A percentile compares a stretch with the other conserved stretches of the same genome.
phyloP scores from a whole-genome alignment of 1,139 yeast species.

The Taiozyma sp. region DNA sequence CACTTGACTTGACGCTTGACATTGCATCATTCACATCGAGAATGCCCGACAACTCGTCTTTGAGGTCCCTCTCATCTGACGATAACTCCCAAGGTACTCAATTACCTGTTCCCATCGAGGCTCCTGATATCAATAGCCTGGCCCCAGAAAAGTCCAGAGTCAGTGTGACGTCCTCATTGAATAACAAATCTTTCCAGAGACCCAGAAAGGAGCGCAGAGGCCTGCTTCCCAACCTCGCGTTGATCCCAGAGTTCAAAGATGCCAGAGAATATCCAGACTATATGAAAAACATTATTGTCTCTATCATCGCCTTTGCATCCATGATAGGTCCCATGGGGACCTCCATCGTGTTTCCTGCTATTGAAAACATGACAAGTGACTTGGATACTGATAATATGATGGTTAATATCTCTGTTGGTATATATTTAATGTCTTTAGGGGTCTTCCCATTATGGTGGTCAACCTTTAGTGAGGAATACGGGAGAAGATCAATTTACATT shows the following conservation, averaged over 20 bases:
- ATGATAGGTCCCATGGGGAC: slow-evolving; percentile 92
- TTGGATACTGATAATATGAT: slow-evolving; percentile 52
- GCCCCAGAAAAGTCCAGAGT: slow-evolving; percentile 8
- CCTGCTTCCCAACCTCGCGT: slow-evolving; percentile 42
- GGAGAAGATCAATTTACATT: slow-evolving; percentile 71
- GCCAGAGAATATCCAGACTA: slow-evolving; percentile 56
- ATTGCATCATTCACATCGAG: not conserved
- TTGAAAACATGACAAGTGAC: slow-evolving; percentile 51
- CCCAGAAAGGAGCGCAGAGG: slow-evolving; percentile 38
- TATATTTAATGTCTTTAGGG: slow-evolving; percentile 69
- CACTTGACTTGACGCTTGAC: no score
- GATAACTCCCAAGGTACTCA: not conserved
- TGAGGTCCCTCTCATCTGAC: not conserved
- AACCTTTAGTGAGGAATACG: slow-evolving; percentile 67
- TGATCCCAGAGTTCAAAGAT: slow-evolving; percentile 71
- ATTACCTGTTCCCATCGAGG: not conserved
- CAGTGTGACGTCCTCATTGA: slow-evolving; percentile 20
- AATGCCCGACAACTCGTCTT: not conserved
- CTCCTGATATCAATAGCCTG: not conserved
- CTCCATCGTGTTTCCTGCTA: slow-evolving; percentile 77
- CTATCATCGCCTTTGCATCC: slow-evolving; percentile 69
- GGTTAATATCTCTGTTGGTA: slow-evolving; percentile 78
- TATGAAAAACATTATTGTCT: slow-evolving; percentile 50
- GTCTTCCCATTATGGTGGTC: slow-evolving; percentile 92
- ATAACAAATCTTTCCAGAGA: slow-evolving; percentile 1